A percentile compares a stretch with the other conserved stretches of the same genome.
Evolutionary conservation across 129 eudicot genomes (phyloP).

Genomic region (Mikania micrantha): DNA sequence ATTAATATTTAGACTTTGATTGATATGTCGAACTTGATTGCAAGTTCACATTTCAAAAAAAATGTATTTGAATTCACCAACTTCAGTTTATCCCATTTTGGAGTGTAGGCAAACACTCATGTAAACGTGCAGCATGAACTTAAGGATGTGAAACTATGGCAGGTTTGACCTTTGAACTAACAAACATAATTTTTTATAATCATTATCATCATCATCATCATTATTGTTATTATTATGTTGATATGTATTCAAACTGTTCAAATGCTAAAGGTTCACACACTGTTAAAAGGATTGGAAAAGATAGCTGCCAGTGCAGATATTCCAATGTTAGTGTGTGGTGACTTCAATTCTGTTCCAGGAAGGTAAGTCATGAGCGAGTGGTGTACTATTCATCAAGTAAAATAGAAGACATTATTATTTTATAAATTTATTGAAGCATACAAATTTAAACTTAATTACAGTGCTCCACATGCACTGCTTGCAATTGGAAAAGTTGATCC

Average conservation of each 20-base stretch:
- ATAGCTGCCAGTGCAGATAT: slow-evolving; percentile 53
- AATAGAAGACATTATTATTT: no score
- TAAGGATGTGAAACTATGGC: slow-evolving; percentile 98
- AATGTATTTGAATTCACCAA: not conserved
- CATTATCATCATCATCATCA: not conserved
- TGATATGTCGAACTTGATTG: not conserved
- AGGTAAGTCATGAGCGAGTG: slow-evolving; percentile 17
- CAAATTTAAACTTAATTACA: slow-evolving; percentile 18
- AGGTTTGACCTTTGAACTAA: slow-evolving; percentile 39
- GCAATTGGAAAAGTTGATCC: slow-evolving; percentile 86
- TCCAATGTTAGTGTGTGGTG: slow-evolving; percentile 55
- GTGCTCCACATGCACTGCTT: slow-evolving; percentile 85
- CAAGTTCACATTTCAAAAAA: not conserved
- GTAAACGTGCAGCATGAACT: slow-evolving; percentile 83
- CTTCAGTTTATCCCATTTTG: not conserved
- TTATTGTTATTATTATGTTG: not conserved
- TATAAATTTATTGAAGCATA: no score
- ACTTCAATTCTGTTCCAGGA: slow-evolving; percentile 50
- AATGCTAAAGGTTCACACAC: slow-evolving; percentile 41
- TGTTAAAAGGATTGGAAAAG: slow-evolving; percentile 49
- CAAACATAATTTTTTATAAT: not conserved
- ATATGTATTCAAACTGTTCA: no score
- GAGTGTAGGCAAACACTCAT: slow-evolving; percentile 82
- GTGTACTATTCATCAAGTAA: not conserved
- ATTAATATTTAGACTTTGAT: not conserved